A percentile compares a stretch with the other conserved stretches of the same genome.
phyloP scores from a whole-genome alignment of 768 basidiomycete species.

The Leccinum broughii region DNA sequence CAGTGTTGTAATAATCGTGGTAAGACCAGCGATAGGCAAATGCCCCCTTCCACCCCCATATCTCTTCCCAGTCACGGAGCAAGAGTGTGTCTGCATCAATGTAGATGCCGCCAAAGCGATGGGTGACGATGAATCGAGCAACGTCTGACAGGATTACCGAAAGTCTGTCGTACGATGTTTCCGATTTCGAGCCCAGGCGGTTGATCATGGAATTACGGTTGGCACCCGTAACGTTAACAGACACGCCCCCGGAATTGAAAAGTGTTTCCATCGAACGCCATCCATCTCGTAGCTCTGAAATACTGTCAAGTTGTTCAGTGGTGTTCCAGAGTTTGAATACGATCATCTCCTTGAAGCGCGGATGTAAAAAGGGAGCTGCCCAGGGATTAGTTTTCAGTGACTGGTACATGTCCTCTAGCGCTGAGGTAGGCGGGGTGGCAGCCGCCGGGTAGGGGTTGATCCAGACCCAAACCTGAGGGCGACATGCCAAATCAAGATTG shows the following conservation, averaged over 20 bases:
- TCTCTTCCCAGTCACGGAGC: constrained; percentile 93
- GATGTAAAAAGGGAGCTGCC: constrained; percentile 90
- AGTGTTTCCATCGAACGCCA: constrained; percentile 77
- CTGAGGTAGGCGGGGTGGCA: constrained; percentile 74
- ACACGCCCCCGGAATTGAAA: constrained; percentile 86
- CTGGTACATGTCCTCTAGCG: constrained; percentile 78
- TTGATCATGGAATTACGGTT: constrained; percentile 29
- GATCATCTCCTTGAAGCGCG: constrained; percentile 83
- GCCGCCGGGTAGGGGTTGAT: constrained; percentile 94
- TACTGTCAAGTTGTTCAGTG: constrained; percentile 88
- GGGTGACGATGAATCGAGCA: constrained; percentile 94
- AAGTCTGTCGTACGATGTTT: constrained; percentile 69
- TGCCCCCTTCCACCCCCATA: constrained; percentile 93
- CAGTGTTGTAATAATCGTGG: constrained; percentile 90
- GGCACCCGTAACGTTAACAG: constrained; percentile 54
- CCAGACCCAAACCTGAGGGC: constrained; percentile 95
- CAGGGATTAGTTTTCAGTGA: constrained; percentile 80
- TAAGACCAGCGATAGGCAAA: constrained; percentile 97
- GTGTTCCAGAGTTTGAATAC: constrained; percentile 97
- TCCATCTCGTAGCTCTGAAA: constrained; percentile 83
- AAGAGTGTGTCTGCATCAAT: constrained; percentile 93
- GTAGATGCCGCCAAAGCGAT: constrained; percentile 93
- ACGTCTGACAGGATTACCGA: constrained; percentile 94
- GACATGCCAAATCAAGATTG: constrained; percentile 49
- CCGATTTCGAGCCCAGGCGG: constrained; percentile 57